phyloP scores from a whole-genome alignment of 73 alveolate genomes.

The Tetrahymena borealis region DNA sequence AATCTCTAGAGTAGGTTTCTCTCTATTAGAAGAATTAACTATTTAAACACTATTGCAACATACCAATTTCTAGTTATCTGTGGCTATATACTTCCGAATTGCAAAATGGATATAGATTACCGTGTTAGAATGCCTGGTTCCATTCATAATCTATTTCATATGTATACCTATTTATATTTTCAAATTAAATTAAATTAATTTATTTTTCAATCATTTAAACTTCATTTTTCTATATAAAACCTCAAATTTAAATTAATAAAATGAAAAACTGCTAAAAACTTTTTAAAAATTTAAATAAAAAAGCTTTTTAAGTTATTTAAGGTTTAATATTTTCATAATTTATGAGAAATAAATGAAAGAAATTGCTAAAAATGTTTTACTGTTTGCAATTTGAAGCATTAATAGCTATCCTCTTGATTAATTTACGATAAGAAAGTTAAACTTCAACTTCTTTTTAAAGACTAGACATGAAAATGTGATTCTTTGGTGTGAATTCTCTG shows the following conservation, averaged over 20 bases:
- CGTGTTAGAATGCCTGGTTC: neutral
- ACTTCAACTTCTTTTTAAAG: neutral
- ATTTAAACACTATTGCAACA: neutral
- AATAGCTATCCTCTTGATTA: neutral
- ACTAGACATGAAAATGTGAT: neutral
- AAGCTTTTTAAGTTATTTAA: neutral
- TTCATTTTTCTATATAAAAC: no score
- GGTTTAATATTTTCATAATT: neutral
- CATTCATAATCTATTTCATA: neutral
- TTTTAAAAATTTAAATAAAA: no score
- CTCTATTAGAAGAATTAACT: neutral
- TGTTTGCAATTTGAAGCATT: neutral
- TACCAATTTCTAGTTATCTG: neutral
- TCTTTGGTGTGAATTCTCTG: neutral
- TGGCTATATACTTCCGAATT: neutral
- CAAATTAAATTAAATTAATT: neutral
- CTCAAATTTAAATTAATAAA: no score
- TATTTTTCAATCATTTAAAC: neutral
- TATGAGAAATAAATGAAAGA: neutral
- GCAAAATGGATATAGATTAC: neutral
- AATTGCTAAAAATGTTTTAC: no score
- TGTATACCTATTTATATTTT: neutral
- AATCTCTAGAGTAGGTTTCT: neutral
- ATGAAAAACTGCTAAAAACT: no score
- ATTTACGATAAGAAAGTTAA: neutral